These are phyloP conservation scores for Chenopodium berlandieri DNA, from an alignment of 148 eudicot species.

Conservation along the genomic window DNA sequence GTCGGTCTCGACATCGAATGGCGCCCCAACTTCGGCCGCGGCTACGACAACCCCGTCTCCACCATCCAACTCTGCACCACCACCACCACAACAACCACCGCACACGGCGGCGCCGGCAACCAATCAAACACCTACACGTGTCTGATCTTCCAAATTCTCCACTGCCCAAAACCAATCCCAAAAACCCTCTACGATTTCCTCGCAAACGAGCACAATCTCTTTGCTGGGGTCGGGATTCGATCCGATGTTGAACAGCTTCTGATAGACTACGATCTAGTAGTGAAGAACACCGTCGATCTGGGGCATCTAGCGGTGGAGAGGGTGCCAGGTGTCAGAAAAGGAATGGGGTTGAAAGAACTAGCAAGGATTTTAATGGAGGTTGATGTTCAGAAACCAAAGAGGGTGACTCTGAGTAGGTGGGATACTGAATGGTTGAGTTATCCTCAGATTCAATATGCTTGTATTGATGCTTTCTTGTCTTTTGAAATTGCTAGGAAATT, in stretches of 20 bases:
- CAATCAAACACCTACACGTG: constrained; percentile 13
- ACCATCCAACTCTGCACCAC: constrained; percentile 48
- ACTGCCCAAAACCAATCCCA: constrained; percentile 26
- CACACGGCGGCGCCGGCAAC: no score
- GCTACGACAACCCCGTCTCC: constrained; percentile 40
- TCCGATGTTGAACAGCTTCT: constrained; percentile 37
- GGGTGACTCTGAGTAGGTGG: constrained; percentile 56
- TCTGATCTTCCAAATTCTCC: constrained; percentile 49
- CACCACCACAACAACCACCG: background rate
- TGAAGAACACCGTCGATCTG: constrained; percentile 9
- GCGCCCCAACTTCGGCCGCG: constrained; percentile 37
- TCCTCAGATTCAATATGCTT: constrained; percentile 45
- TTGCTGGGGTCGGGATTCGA: constrained; percentile 45
- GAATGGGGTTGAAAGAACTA: constrained; percentile 47
- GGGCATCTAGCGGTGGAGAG: constrained; percentile 5
- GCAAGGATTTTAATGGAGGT: constrained; percentile 34
- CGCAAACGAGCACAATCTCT: constrained; percentile 1
- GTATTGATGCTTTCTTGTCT: constrained; percentile 49
- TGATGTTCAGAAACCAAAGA: constrained; percentile 46
- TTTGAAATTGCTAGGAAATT: constrained; percentile 35
- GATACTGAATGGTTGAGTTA: constrained; percentile 39
- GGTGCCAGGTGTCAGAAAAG: background rate
- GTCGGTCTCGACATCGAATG: constrained; percentile 62
- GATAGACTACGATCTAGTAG: constrained; percentile 29
- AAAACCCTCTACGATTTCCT: constrained; percentile 31